A percentile compares a stretch with the other conserved stretches of the same genome.
Evolutionary conservation across 345 rosid genomes (phyloP).

Genomic region (Populus alba): DNA sequence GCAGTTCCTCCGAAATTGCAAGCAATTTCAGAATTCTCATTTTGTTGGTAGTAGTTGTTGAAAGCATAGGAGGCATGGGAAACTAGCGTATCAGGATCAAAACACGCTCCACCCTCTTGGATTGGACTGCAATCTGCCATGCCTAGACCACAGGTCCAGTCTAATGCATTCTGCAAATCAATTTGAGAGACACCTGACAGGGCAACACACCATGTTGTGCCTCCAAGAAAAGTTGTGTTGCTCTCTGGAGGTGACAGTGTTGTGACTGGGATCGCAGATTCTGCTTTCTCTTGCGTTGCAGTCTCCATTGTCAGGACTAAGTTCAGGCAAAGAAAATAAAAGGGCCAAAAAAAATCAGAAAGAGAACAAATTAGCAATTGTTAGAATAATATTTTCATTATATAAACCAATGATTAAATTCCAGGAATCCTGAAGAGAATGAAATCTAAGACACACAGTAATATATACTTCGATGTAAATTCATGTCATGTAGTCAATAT

Average conservation of each 20-base stretch:
- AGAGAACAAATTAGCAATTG: neutral
- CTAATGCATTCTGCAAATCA: slow-evolving; percentile 81
- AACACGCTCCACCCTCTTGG: slow-evolving; percentile 21
- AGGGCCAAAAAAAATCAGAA: too few species aligned
- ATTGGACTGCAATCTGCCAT: slow-evolving; percentile 38
- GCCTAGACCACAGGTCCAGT: slow-evolving; percentile 96
- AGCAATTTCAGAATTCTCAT: slow-evolving; percentile 36
- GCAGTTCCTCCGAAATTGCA: slow-evolving; percentile 38
- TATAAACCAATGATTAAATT: neutral
- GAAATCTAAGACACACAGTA: neutral
- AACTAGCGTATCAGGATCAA: slow-evolving; percentile 21
- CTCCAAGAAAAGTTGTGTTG: slow-evolving; percentile 75
- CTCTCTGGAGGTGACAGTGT: slow-evolving; percentile 72
- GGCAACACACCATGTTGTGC: slow-evolving; percentile 86
- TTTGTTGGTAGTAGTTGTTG: slow-evolving; percentile 30
- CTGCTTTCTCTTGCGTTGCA: slow-evolving; percentile 44
- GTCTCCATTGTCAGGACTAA: slow-evolving; percentile 17
- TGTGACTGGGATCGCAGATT: slow-evolving; percentile 33
- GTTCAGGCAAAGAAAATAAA: neutral
- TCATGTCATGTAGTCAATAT: too few species aligned
- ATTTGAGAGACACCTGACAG: slow-evolving; percentile 57
- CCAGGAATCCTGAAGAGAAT: neutral
- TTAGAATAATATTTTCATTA: neutral
- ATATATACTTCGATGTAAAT: too few species aligned
- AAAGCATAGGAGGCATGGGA: slow-evolving; percentile 34